Evolutionary conservation across 164 flowering plant species (phyloP).

Genomic region (Tetrastigma voinierianum): DNA sequence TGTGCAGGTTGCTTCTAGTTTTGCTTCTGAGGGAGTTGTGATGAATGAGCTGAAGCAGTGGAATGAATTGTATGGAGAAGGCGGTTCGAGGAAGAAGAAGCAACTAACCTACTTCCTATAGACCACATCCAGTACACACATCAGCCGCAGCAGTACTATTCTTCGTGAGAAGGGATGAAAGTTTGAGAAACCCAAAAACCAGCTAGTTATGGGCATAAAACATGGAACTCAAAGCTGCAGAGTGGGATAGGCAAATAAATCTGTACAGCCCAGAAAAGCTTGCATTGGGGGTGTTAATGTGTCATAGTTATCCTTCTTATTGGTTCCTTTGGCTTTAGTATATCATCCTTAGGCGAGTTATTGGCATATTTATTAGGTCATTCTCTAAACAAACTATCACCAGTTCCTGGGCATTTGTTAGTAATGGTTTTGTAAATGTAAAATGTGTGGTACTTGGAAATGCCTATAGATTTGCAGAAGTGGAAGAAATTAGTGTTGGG

Average conservation of each 20-base stretch:
- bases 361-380: slow-evolving; percentile 1
- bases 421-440: slow-evolving; percentile 1
- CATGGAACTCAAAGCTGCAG: neutral
- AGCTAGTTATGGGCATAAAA: neutral
- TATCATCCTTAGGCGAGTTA: neutral
- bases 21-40: slow-evolving; percentile 60
- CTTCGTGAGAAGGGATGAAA: neutral
- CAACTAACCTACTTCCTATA: slow-evolving; percentile 74
- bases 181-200: slow-evolving; percentile 1
- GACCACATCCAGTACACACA: slow-evolving; percentile 2
- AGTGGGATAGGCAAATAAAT: neutral
- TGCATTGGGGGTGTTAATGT: neutral
- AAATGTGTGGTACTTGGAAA: slow-evolving; percentile 16
- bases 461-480: slow-evolving; percentile 1
- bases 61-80: slow-evolving; percentile 82
- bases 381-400: neutral
- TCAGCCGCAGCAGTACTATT: slow-evolving; percentile 1
- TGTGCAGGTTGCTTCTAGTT: slow-evolving; percentile 75
- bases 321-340: neutral
- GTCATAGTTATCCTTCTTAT: no score
- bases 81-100: slow-evolving; percentile 75
- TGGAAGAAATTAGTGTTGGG: neutral
- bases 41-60: slow-evolving; percentile 78
- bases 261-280: neutral
- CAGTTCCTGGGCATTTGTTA: neutral